These are phyloP conservation scores for Malania oleifera DNA, from an alignment of 164 flowering plant species.

Conservation along the genomic window DNA sequence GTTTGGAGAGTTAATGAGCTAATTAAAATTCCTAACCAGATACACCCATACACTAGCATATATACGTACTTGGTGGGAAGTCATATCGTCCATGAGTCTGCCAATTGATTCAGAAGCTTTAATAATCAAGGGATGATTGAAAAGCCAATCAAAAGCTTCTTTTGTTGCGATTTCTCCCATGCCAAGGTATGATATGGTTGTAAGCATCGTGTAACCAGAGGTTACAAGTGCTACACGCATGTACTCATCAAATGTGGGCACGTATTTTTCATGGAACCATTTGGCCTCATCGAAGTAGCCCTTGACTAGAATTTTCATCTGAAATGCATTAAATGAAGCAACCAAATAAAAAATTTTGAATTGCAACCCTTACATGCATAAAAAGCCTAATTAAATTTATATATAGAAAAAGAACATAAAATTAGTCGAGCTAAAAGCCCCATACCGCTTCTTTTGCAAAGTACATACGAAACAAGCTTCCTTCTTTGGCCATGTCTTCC, in stretches of 20 bases:
- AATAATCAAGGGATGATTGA: neutral
- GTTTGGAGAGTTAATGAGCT: too few species aligned
- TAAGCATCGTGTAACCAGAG: neutral
- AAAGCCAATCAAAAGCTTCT: neutral
- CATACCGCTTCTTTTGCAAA: too few species aligned
- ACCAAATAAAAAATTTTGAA: neutral
- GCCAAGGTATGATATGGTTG: too few species aligned
- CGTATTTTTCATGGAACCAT: conserved; percentile 14
- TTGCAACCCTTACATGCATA: neutral
- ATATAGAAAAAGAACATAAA: too few species aligned
- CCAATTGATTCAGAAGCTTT: neutral
- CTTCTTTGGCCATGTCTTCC: too few species aligned
- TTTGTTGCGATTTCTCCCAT: neutral
- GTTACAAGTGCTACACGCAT: neutral
- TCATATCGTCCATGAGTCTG: neutral
- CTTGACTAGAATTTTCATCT: neutral
- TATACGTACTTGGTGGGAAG: neutral
- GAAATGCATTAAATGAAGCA: neutral
- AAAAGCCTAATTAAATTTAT: too few species aligned
- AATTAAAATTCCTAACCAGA: too few species aligned
- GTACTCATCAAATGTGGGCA: neutral
- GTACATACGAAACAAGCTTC: too few species aligned
- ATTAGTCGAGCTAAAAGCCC: too few species aligned
- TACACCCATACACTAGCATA: too few species aligned
- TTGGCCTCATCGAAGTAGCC: conserved; percentile 2